phyloP scores from a whole-genome alignment of 1,284 basidiomycete genomes.

The Austropuccinia psidii region DNA sequence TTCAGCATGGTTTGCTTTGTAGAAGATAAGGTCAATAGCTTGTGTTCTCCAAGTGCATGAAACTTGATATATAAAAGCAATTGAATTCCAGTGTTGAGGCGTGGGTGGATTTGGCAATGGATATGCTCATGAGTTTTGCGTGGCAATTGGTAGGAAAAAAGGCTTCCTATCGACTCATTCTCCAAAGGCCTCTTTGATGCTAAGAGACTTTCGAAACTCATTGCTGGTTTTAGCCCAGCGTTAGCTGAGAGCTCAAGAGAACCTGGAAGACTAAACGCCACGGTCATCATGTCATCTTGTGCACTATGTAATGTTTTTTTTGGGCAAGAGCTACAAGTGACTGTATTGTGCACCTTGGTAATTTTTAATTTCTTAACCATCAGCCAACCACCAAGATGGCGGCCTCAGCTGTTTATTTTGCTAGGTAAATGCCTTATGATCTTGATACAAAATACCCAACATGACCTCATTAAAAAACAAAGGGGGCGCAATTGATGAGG shows the following conservation, averaged over 20 bases:
- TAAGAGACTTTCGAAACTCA: constrained; percentile 30
- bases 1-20: background rate
- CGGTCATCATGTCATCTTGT: background rate
- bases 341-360: background rate
- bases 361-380: constrained; percentile 22
- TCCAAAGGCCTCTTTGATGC: background rate
- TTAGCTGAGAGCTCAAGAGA: constrained; percentile 26
- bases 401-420: constrained; percentile 22
- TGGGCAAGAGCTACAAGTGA: background rate
- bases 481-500: constrained; percentile 17
- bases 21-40: constrained; percentile 18
- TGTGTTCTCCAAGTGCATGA: constrained; percentile 11
- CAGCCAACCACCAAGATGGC: constrained; percentile 26
- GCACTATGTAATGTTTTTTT: background rate
- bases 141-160: background rate
- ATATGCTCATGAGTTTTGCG: constrained; percentile 3
- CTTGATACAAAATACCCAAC: constrained; percentile 11
- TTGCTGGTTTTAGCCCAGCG: constrained; percentile 26
- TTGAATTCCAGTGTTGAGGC: constrained; percentile 1
- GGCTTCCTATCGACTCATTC: background rate
- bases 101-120: constrained; percentile 21
- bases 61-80: constrained; percentile 34
- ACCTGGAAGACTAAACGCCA: constrained; percentile 24
- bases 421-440: constrained; percentile 17
- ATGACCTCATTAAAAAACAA: constrained; percentile 17